Conservation (phyloP, 495 filamentous ascomycete species). For the Zalerion maritima region DNA sequence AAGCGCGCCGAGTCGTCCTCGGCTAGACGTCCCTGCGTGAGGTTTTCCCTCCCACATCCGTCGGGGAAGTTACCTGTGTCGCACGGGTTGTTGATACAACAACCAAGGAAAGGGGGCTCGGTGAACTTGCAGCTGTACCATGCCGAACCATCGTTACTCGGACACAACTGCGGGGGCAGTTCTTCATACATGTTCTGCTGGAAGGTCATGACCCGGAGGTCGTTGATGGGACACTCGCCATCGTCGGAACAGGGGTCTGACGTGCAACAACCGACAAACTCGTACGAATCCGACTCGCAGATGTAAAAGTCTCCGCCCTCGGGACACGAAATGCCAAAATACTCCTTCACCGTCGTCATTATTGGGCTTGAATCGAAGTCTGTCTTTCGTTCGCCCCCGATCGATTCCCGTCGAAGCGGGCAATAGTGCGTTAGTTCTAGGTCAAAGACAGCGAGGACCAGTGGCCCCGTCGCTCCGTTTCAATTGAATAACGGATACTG, state of each 20-base stretch:
- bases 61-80: no score
- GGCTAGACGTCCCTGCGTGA: conserved; percentile 9
- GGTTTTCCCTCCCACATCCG: conserved; percentile 10
- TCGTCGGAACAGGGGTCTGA: conserved; percentile 16
- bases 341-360: no score
- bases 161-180: conserved; percentile 12
- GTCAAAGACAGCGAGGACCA: no score
- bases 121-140: conserved; percentile 18
- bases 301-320: conserved; percentile 15
- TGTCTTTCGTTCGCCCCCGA: no score
- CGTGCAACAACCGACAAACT: conserved; percentile 23
- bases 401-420: no score
- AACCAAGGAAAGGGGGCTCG: conserved; percentile 19
- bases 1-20: conserved; percentile 5
- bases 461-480: no score
- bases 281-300: conserved; percentile 8
- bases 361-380: no score
- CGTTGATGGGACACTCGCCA: conserved; percentile 10
- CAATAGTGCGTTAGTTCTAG: no score
- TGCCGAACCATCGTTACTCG: conserved; percentile 4
- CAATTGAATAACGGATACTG: no score
- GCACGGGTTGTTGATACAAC: conserved; percentile 18
- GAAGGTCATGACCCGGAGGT: conserved; percentile 13
- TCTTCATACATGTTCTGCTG: conserved; percentile 6
- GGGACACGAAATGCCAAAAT: conserved; percentile 20